phyloP scores from a whole-genome alignment of 2,329 filamentous ascomycete genomes.

The Hypoxylon rubiginosum region DNA sequence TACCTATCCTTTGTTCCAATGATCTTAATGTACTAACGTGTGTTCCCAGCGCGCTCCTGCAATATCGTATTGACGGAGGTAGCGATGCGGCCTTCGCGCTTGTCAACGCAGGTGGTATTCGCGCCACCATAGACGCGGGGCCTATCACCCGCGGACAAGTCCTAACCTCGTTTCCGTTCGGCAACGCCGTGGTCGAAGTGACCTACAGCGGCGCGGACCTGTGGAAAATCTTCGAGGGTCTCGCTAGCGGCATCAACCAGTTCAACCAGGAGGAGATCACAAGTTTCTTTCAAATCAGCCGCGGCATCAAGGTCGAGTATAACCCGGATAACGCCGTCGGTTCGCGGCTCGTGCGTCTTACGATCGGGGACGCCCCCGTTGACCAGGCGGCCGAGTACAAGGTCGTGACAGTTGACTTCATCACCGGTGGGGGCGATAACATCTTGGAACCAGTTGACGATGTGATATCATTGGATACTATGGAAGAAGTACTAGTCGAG shows the following conservation, averaged over 20 bases:
- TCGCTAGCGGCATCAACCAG: constrained; percentile 67
- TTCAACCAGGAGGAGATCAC: constrained; percentile 66
- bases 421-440: constrained; percentile 74
- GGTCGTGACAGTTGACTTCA: constrained; percentile 73
- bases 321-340: constrained; percentile 65
- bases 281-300: constrained; percentile 72
- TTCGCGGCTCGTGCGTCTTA: constrained; percentile 65
- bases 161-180: constrained; percentile 75
- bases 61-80: constrained; percentile 67
- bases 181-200: constrained; percentile 73
- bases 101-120: constrained; percentile 74
- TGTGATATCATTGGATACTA: constrained; percentile 61
- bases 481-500: constrained; percentile 63
- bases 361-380: constrained; percentile 63
- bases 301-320: constrained; percentile 68
- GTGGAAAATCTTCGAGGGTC: constrained; percentile 71
- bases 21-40: constrained; percentile 8
- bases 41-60: constrained; percentile 67
- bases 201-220: constrained; percentile 65
- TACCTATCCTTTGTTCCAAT: constrained; percentile 40
- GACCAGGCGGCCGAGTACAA: constrained; percentile 64
- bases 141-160: constrained; percentile 74
- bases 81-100: constrained; percentile 67
- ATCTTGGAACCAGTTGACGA: constrained; percentile 59
- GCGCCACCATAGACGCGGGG: constrained; percentile 72